Base-by-base conservation (phyloP, 805 yeast genomes). In the Nakazawaea laoshanensis region DNA sequence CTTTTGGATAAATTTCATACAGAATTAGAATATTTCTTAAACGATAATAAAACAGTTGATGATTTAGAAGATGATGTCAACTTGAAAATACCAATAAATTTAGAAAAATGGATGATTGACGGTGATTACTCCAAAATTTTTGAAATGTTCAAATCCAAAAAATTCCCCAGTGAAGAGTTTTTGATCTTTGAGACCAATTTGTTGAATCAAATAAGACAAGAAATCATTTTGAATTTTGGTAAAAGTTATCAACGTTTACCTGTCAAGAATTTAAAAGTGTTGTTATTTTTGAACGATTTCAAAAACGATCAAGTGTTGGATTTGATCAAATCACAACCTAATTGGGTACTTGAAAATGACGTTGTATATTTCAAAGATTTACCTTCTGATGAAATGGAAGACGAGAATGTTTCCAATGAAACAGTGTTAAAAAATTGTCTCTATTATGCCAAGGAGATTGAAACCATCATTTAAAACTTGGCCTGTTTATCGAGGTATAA, bases 91-190 rank as follows among this genome's bases (percentile, higher is more conserved):
- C 97, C 97, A 16, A 77, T 89, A 34, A 77, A 77, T 45, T 75
- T 92, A 46, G 97, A 92, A 55, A 77, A 84, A 43, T 85, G 94
- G 81, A 71, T 92, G 43, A 86, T 89, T 80, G 97, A 92, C 59
- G 98, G 98, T 27, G 82, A 89, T 43, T 92, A 88, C 57, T 92
- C 86, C 55, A 84, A 84, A 56, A 89, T 88, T 29, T 83, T 92
- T 81, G 78, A 74, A 45, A 67, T 83, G 35, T 41, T 57, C 25
- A 45, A 52, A 9, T 47, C 50, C n/a, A 67, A 82, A 42, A 63
- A 65, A 35, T 75, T 78, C 43, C 77, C 79, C 18, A 69, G 76
- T 43, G 72, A 76, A 37, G 97, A 92, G 54, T 88, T 77, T 55
- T 71, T 70, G 38, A 68, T 84, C 29, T 84, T 89, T 55, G 81